phyloP scores from a whole-genome alignment of 345 rosid genomes.

The Gossypium bickii region DNA sequence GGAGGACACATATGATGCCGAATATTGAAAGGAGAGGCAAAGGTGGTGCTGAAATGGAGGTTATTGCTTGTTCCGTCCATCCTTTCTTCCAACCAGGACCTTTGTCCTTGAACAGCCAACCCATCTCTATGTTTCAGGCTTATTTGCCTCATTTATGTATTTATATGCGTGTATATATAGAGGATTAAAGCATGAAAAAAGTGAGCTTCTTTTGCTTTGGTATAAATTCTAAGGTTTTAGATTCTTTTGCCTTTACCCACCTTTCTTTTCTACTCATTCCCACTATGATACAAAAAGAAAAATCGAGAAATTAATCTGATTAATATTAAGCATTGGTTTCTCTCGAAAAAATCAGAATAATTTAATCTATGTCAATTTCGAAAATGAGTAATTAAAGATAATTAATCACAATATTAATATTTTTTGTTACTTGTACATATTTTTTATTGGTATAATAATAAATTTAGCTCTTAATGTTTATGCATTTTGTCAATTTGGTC shows the following conservation, averaged over 20 bases:
- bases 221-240: conserved; percentile 33
- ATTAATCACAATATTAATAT: no score
- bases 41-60: conserved; percentile 59
- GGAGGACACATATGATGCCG: conserved; percentile 44
- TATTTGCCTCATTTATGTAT: not conserved
- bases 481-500: no score
- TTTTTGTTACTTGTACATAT: no score
- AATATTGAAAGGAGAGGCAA: conserved; percentile 47
- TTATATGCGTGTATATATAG: not conserved
- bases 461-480: no score
- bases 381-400: no score
- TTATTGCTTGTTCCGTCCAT: conserved; percentile 48
- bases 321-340: no score
- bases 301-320: no score
- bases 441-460: no score
- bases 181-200: not conserved
- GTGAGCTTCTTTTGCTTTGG: conserved; percentile 27
- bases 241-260: conserved; percentile 29
- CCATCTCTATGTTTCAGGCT: conserved; percentile 26
- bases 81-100: conserved; percentile 69
- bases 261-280: conserved; percentile 17
- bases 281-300: not conserved
- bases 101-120: conserved; percentile 52
- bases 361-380: no score
- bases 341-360: no score